These are phyloP conservation scores for Thozetella sp. DNA, from an alignment of 495 filamentous ascomycete genomes.

Conservation along the genomic window DNA sequence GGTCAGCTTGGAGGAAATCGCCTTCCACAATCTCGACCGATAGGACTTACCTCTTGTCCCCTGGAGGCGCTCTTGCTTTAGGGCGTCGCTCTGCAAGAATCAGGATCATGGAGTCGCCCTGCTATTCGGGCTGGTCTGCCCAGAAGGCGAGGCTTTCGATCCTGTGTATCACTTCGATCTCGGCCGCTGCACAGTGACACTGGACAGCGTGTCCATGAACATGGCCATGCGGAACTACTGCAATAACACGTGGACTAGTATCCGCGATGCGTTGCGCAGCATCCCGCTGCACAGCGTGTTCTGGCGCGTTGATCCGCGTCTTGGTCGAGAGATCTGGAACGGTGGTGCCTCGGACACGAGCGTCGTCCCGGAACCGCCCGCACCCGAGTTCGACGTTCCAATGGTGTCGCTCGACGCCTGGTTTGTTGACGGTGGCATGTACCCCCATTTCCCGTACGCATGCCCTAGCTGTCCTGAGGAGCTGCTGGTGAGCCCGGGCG, in stretches of 20 bases:
- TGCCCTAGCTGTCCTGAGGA: background rate
- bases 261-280: background rate
- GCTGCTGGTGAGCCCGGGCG: too few species aligned
- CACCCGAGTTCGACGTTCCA: background rate
- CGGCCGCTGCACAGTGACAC: background rate
- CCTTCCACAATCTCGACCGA: background rate
- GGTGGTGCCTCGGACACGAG: background rate
- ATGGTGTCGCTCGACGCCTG: background rate
- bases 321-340: background rate
- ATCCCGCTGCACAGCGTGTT: background rate
- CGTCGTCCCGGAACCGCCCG: background rate
- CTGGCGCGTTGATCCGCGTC: background rate
- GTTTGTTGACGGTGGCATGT: background rate
- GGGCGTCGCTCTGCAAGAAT: background rate
- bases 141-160: background rate
- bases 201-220: background rate
- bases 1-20: background rate
- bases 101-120: constrained; percentile 3
- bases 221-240: background rate
- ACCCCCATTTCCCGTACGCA: background rate
- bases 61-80: background rate
- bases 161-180: constrained; percentile 1
- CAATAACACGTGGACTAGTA: background rate
- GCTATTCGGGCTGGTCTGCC: background rate
- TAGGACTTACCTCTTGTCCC: constrained; percentile 1